A percentile compares a stretch with the other conserved stretches of the same genome.
Conservation (phyloP, 495 filamentous ascomycete species). For the Hyaloscypha hepaticicola region DNA sequence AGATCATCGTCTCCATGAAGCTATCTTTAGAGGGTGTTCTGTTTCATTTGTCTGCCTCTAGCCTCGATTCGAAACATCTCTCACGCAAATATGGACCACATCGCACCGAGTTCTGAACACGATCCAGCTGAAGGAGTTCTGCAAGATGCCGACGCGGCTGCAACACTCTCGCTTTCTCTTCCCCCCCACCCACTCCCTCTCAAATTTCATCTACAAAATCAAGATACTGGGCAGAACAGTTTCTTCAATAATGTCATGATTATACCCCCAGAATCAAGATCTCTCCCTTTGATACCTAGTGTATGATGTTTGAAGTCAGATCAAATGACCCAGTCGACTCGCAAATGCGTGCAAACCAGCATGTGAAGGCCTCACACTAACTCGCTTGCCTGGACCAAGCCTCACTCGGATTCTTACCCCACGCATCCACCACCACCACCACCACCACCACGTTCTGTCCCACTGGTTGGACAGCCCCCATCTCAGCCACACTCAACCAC, state of each 20-base stretch:
- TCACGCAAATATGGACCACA: not conserved
- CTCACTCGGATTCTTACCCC: not conserved
- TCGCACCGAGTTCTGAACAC: not conserved
- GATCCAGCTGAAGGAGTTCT: not conserved
- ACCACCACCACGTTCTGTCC: not conserved
- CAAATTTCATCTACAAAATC: not conserved
- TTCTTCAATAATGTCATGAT: not conserved
- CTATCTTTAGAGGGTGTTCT: constrained; percentile 2
- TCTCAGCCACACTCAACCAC: not conserved
- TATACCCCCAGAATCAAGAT: not conserved
- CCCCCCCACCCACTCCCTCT: not conserved
- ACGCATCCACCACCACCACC: not conserved
- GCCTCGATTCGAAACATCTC: not conserved
- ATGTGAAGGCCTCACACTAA: not conserved
- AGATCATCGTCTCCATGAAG: not conserved
- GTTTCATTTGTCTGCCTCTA: not conserved
- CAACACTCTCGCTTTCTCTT: not conserved
- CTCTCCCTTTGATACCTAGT: too few relatives aligned
- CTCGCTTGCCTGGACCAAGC: not conserved
- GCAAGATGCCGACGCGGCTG: not conserved
- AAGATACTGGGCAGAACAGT: not conserved
- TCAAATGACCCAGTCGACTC: not conserved
- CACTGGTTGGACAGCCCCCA: not conserved
- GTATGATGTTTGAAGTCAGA: not conserved
- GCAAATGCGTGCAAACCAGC: not conserved